Evolutionary conservation across 2,329 filamentous ascomycete species (phyloP).

Genomic region (Tolypocladium inflatum): DNA sequence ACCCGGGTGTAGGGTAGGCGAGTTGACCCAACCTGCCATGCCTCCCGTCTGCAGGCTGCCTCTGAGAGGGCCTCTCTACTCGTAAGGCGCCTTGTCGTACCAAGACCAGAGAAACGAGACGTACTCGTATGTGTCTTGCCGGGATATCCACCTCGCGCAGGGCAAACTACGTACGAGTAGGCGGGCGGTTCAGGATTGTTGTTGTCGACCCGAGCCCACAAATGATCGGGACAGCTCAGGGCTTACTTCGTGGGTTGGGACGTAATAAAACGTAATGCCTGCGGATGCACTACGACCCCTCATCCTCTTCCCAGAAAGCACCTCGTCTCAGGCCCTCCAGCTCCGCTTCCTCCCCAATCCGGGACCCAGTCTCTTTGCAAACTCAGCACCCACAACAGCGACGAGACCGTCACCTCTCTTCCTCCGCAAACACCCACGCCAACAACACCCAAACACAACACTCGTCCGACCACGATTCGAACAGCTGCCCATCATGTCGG

Average conservation of each 20-base stretch:
- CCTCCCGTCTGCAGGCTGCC: too few species aligned
- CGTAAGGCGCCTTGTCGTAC: too few species aligned
- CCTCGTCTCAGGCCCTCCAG: neutral
- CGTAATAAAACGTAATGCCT: too few species aligned
- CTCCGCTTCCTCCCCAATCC: neutral
- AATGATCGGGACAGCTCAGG: neutral
- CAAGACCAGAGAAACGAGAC: too few species aligned
- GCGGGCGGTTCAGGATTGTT: neutral
- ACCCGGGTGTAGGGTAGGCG: neutral
- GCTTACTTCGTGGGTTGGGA: too few species aligned
- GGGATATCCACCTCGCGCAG: too few species aligned
- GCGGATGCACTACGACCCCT: neutral
- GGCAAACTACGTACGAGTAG: too few species aligned
- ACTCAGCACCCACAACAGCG: neutral
- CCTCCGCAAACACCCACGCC: neutral
- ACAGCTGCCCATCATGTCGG: constrained; percentile 30
- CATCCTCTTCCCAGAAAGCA: neutral
- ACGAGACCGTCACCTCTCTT: neutral
- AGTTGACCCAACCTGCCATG: neutral
- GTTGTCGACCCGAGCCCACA: neutral
- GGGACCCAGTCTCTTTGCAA: neutral
- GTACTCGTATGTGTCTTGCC: too few species aligned
- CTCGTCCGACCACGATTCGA: neutral
- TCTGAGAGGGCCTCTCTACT: too few species aligned
- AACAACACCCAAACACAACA: neutral